Evolutionary conservation across 75 land plant species (phyloP), one percentile per base, ranked within the genome.

Genomic region (Cupressus sempervirens): DNA sequence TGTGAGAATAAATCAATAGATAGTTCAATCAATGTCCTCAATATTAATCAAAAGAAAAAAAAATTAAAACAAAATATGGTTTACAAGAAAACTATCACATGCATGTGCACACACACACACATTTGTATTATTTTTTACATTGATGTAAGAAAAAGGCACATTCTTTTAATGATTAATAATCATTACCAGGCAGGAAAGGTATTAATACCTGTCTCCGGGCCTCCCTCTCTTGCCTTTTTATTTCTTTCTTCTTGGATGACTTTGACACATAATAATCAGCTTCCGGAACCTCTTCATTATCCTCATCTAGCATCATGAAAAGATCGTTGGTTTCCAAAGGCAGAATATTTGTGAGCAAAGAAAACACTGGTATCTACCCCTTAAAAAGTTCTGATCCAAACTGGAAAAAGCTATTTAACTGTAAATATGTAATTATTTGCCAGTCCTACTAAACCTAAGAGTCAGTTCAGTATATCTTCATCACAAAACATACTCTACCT

Each of bases 151-250:
- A 14, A 30, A n/a, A 75, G 34, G 86, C 85, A 84, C 30, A 3
- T 11, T 5, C 48, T 23, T 68, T 14, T 23, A 14, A 54, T 1
- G 20, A 43, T n/a, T 70, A 86, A 43, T 26, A 54, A 74, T 48
- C 45, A 41, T 1, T 45, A 85, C 13, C 14, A 48, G 46, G 38
- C 8, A 11, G 9, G 35, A 7, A n/a, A 74, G 32, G 36, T 65
- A 54, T 48, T 41, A 56, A 74, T 16, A 96, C 99, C 96, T 96
- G 95, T 34, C 95, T 86, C 76, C 94, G 98, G 52, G 95, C 97
- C 85, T 96, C 99, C 80, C 94, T 91, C 84, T 96, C 99, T 72
- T 96, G 97, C 54, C 90, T 93, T 83, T 92, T 98, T 84, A 82
- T 90, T 75, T 93, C 97, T 83, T 89, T 93, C 90, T 93, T 98